Evolutionary conservation across 306 rosid species (phyloP).

Genomic region (Casuarina cunninghamiana): DNA sequence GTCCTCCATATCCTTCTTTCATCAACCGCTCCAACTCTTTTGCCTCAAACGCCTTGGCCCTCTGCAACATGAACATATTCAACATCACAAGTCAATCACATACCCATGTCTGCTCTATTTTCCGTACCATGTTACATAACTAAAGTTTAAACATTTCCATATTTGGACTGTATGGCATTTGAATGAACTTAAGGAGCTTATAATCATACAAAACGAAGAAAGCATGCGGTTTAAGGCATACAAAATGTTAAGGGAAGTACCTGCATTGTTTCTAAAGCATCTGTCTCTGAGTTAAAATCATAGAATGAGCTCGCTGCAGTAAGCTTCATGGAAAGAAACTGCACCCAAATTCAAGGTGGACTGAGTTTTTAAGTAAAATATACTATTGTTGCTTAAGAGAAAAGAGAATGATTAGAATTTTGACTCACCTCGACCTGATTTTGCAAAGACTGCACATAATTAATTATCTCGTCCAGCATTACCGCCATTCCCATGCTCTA

Average conservation of each 20-base stretch:
- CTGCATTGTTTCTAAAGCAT: constrained; percentile 70
- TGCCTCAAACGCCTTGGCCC: constrained; percentile 77
- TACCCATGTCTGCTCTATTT: background rate
- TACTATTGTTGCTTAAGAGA: background rate
- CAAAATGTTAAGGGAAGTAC: constrained; percentile 28
- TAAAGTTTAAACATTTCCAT: background rate
- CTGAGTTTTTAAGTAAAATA: background rate
- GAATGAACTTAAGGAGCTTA: background rate
- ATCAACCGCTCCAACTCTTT: constrained; percentile 57
- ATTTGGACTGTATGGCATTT: constrained; percentile 8
- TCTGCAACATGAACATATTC: constrained; percentile 44
- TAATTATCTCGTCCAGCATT: constrained; percentile 96
- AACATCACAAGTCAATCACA: constrained; percentile 16
- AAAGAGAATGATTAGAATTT: background rate
- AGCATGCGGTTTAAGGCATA: background rate
- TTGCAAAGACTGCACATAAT: constrained; percentile 95
- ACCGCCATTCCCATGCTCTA: constrained; percentile 99
- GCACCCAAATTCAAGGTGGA: constrained; percentile 32
- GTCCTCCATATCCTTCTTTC: constrained; percentile 72
- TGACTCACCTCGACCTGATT: constrained; percentile 88
- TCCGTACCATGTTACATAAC: no score
- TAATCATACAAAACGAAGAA: background rate
- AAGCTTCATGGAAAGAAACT: constrained; percentile 93
- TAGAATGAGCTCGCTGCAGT: constrained; percentile 81
- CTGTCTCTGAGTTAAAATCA: constrained; percentile 81